These are phyloP conservation scores for Sorghum bicolor DNA, from an alignment of 176 grass and related monocot genomes.

Conservation along the genomic window Sorghum_bicolor_NCBIv3 NC_012870.2:66138501-66139000, in stretches of 20 bases:
- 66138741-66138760: slow-evolving; percentile 72
- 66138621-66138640: slow-evolving; percentile 85
- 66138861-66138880: slow-evolving; percentile 47
- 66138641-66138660: slow-evolving; percentile 89
- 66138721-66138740: slow-evolving; percentile 70
- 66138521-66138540: slow-evolving; percentile 84
- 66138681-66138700: slow-evolving; percentile 74
- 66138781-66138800: slow-evolving; percentile 57
- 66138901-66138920: slow-evolving; percentile 75
- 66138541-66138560: slow-evolving; percentile 69
- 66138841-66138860: slow-evolving; percentile 66
- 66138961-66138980: slow-evolving; percentile 14
- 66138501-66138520: slow-evolving; percentile 82
- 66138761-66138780: slow-evolving; percentile 61
- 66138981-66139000: slow-evolving; percentile 25
- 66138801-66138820: slow-evolving; percentile 71
- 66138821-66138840: slow-evolving; percentile 73
- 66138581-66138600: slow-evolving; percentile 56
- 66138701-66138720: slow-evolving; percentile 91
- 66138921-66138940: slow-evolving; percentile 66
- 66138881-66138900: slow-evolving; percentile 80
- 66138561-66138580: slow-evolving; percentile 76
- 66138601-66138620: slow-evolving; percentile 56
- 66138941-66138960: slow-evolving; percentile 25
- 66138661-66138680: slow-evolving; percentile 62